Evolutionary conservation across 2,329 filamentous ascomycete species (phyloP).

Genomic region (Ophiostoma populinum): DNA sequence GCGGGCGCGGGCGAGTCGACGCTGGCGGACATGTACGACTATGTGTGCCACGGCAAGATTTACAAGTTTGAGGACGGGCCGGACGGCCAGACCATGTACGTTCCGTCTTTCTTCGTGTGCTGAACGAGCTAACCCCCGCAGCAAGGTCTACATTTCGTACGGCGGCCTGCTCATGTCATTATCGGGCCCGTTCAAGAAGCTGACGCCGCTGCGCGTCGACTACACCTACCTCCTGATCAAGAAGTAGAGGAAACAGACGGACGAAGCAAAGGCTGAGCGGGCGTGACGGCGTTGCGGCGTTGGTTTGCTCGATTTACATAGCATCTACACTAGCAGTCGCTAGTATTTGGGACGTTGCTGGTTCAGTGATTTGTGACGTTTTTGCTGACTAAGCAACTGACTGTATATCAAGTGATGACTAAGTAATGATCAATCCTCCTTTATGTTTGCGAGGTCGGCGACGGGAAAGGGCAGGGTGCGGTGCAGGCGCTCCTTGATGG

Average conservation of each 20-base stretch:
- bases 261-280: neutral
- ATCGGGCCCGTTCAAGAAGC: slow-evolving; percentile 88
- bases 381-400: neutral
- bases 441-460: slow-evolving; percentile 19
- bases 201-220: slow-evolving; percentile 81
- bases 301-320: no score
- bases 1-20: slow-evolving; percentile 29
- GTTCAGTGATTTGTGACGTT: neutral
- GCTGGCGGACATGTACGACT: slow-evolving; percentile 67
- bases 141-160: slow-evolving; percentile 88
- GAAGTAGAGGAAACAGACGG: slow-evolving; percentile 39
- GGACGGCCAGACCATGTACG: slow-evolving; percentile 73
- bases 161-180: slow-evolving; percentile 81
- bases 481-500: slow-evolving; percentile 61
- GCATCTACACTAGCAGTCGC: no score
- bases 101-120: slow-evolving; percentile 11
- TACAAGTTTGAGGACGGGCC: slow-evolving; percentile 72
- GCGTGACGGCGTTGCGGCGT: neutral
- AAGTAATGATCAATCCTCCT: neutral
- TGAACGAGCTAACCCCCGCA: slow-evolving; percentile 20
- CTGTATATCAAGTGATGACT: neutral
- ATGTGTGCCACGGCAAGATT: slow-evolving; percentile 77
- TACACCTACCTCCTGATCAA: slow-evolving; percentile 87
- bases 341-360: neutral
- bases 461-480: slow-evolving; percentile 67